These are phyloP conservation scores for Capronia americana DNA, from an alignment of 2,329 filamentous ascomycete species.

Conservation along the genomic window DNA sequence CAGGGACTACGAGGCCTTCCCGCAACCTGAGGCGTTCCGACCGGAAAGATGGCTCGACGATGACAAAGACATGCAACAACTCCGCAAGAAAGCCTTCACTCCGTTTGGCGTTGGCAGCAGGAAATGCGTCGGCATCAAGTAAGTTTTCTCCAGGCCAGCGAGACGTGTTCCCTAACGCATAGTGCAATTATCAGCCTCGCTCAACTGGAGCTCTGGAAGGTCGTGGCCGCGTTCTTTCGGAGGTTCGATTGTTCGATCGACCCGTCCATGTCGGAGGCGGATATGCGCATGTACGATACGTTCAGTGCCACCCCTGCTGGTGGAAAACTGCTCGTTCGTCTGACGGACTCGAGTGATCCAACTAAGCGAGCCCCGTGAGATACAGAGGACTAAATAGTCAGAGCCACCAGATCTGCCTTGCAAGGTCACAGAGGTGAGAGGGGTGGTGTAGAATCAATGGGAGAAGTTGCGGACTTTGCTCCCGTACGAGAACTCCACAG, in stretches of 20 bases:
- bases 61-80: slow-evolving; percentile 12
- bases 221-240: slow-evolving; percentile 17
- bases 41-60: slow-evolving; percentile 37
- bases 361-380: neutral
- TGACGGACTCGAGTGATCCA: slow-evolving; percentile 2
- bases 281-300: slow-evolving; percentile 27
- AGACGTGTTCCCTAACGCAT: neutral
- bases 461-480: too few relatives aligned
- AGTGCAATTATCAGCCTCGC: slow-evolving; percentile 14
- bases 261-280: slow-evolving; percentile 16
- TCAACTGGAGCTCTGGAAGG: slow-evolving; percentile 21
- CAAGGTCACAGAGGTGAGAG: too few relatives aligned
- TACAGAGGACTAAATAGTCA: too few relatives aligned
- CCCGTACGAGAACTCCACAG: too few relatives aligned
- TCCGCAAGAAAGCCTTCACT: slow-evolving; percentile 13
- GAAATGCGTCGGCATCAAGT: slow-evolving; percentile 26
- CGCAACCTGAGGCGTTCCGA: slow-evolving; percentile 36
- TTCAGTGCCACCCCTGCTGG: slow-evolving; percentile 26
- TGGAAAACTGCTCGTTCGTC: slow-evolving; percentile 16
- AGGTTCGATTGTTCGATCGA: slow-evolving; percentile 25
- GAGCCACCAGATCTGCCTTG: too few relatives aligned
- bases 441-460: too few relatives aligned
- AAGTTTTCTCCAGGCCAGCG: neutral
- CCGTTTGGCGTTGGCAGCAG: slow-evolving; percentile 22
- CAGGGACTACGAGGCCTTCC: slow-evolving; percentile 35